phyloP scores from a whole-genome alignment of 2,329 filamentous ascomycete species.

The Ophiostoma tasmaniense region DNA sequence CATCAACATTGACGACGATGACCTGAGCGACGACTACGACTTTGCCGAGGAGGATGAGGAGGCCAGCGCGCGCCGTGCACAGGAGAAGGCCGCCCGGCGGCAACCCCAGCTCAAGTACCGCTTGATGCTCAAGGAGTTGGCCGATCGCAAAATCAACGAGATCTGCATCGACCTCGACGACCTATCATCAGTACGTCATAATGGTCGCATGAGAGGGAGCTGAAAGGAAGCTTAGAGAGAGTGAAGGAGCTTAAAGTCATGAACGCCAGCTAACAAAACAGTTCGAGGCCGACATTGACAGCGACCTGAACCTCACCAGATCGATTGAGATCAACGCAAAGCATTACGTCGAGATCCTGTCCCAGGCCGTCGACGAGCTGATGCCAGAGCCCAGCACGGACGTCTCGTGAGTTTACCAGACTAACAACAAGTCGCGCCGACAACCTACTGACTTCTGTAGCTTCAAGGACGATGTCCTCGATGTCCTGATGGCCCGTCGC shows the following conservation, averaged over 20 bases:
- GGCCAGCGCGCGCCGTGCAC: conserved; percentile 41
- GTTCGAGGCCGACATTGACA: conserved; percentile 67
- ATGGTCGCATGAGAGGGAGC: conserved; percentile 40
- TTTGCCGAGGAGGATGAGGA: conserved; percentile 79
- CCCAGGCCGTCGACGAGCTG: conserved; percentile 76
- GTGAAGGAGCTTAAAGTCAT: background rate
- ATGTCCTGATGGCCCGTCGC: conserved; percentile 91
- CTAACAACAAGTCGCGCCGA: background rate
- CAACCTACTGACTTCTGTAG: conserved; percentile 37
- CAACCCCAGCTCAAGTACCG: conserved; percentile 77
- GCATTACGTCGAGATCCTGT: conserved; percentile 89
- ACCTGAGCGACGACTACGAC: conserved; percentile 82
- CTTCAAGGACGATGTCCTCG: conserved; percentile 95
- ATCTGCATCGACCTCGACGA: conserved; percentile 87
- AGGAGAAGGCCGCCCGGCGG: conserved; percentile 40
- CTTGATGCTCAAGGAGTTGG: conserved; percentile 75
- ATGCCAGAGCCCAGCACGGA: conserved; percentile 73
- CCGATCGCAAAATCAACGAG: conserved; percentile 69
- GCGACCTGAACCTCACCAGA: conserved; percentile 64
- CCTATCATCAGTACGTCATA: conserved; percentile 39
- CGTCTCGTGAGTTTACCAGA: conserved; percentile 43
- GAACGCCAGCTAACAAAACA: conserved; percentile 28
- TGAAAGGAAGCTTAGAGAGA: conserved; percentile 10
- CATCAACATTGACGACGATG: conserved; percentile 80
- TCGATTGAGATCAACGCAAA: conserved; percentile 87